Base-by-base conservation (phyloP, 768 basidiomycete species). In the Hericium coralloides region DNA sequence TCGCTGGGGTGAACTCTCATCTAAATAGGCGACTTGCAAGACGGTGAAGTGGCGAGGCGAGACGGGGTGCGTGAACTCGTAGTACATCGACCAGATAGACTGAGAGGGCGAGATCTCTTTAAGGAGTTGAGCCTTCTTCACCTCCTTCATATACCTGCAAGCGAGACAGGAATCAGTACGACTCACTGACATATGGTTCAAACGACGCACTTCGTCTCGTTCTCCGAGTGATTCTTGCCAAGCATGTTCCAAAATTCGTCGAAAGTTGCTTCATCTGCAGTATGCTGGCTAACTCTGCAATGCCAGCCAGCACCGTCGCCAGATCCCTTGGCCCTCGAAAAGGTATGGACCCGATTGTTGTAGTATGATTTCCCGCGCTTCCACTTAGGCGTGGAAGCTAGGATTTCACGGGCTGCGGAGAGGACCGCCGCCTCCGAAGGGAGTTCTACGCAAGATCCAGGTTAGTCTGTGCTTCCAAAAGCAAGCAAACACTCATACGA, bases 11-110 rank as follows among this genome's bases (percentile, higher is more conserved):
- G 75, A 70, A 3, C 72, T 66, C 45, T 80, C 75, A 23, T 73
- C 69, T 23, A 85, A 69, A 58, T 81, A 76, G 10, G 74, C 72
- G n/a, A 84, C 77, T 65, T 89, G 87, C 39, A 89, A 68, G 38
- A 84, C 85, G 2, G 87, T 89, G 69, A 90, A 92, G 20, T 87
- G 78, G 14, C 89, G 82, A 10, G 87, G 82, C 3, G 87, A 83
- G 18, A 90, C 69, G 22, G 53, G 56, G 2, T 85, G 80, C 0
- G 80, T 73, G 69, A 90, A 87, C 2, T 77, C 84, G 69, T 92
- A 92, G 67, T 82, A 80, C 58, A 87, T 59, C 0, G 84, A 78
- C 87, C 87, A 90, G 59, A 90, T 81, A 2, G 75, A 72, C 52
- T 84, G 79, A 2, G 77, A 84, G 12, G 79, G 73, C 0, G 87